Evolutionary conservation across 768 basidiomycete genomes (phyloP).

Genomic region (Xerocomellus amylosporus): DNA sequence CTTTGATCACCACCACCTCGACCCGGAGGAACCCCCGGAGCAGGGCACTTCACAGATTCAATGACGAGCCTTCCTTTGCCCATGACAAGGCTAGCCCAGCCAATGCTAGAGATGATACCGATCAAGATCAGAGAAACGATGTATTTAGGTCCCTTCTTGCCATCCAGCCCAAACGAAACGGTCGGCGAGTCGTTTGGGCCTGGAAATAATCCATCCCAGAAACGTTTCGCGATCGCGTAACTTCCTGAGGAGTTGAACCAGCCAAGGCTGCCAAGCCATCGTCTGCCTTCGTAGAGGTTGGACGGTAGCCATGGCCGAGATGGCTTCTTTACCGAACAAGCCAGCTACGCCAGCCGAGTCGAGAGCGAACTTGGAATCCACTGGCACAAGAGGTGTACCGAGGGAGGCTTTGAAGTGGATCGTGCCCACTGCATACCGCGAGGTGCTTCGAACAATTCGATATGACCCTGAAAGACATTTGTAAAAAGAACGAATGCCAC

Average conservation of each 20-base stretch:
- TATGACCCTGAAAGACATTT: no score
- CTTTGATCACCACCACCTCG: conserved; percentile 29
- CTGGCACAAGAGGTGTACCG: conserved; percentile 7
- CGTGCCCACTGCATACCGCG: no score
- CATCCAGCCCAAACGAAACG: conserved; percentile 30
- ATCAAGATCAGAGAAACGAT: conserved; percentile 33
- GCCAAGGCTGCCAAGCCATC: conserved; percentile 35
- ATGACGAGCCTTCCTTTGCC: conserved; percentile 26
- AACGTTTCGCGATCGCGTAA: conserved; percentile 30
- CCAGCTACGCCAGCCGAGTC: conserved; percentile 34
- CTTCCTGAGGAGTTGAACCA: conserved; percentile 39
- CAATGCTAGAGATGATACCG: conserved; percentile 33
- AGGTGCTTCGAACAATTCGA: no score
- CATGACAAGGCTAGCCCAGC: conserved; percentile 24
- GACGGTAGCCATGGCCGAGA: conserved; percentile 34
- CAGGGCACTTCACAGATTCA: conserved; percentile 11
- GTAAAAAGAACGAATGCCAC: no score
- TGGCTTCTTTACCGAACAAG: conserved; percentile 38
- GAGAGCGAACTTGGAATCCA: conserved; percentile 17
- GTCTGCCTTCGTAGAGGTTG: conserved; percentile 29
- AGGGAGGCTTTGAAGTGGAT: conserved; percentile 1
- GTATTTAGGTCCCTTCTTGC: conserved; percentile 29
- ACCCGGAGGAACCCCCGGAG: conserved; percentile 21
- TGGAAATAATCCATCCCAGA: conserved; percentile 36
- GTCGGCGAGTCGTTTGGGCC: conserved; percentile 26